phyloP scores from a whole-genome alignment of 345 rosid species.

The Camelina hispida region DNA sequence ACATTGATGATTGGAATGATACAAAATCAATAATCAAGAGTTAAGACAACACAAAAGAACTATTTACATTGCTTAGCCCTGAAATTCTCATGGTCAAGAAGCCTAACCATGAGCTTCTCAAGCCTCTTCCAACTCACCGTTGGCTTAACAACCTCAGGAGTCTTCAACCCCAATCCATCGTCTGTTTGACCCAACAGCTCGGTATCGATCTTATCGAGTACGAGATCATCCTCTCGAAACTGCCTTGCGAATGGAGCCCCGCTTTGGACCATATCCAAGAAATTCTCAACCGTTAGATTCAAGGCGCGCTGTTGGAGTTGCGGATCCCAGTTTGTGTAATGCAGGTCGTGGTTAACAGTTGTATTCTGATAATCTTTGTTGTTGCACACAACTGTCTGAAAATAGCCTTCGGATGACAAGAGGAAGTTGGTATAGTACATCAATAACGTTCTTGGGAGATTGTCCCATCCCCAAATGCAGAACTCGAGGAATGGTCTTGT shows the following conservation, averaged over 20 bases:
- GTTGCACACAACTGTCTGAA: conserved; percentile 91
- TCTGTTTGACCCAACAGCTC: conserved; percentile 55
- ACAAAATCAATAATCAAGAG: conserved; percentile 23
- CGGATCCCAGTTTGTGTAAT: conserved; percentile 75
- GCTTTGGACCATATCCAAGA: conserved; percentile 72
- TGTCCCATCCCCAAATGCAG: conserved; percentile 96
- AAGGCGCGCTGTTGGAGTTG: conserved; percentile 75
- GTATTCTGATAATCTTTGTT: conserved; percentile 93
- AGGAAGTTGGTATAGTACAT: conserved; percentile 93
- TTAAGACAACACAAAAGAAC: conserved; percentile 13
- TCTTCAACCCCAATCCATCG: conserved; percentile 50
- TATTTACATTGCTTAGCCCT: conserved; percentile 87
- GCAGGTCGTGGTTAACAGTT: conserved; percentile 80
- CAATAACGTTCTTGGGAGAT: conserved; percentile 87
- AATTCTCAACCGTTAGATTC: conserved; percentile 59
- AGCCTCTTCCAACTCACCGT: conserved; percentile 65
- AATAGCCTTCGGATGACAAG: conserved; percentile 83
- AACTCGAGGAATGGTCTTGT: conserved; percentile 86
- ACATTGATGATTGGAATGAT: conserved; percentile 1
- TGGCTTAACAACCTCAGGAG: conserved; percentile 61
- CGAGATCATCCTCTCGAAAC: conserved; percentile 61
- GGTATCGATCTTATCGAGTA: conserved; percentile 68
- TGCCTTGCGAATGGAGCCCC: conserved; percentile 91
- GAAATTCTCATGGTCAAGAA: conserved; percentile 72
- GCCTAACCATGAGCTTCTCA: conserved; percentile 68